Conservation (phyloP, 2,329 filamentous ascomycete genomes). For the Emergomyces africanus region DNA sequence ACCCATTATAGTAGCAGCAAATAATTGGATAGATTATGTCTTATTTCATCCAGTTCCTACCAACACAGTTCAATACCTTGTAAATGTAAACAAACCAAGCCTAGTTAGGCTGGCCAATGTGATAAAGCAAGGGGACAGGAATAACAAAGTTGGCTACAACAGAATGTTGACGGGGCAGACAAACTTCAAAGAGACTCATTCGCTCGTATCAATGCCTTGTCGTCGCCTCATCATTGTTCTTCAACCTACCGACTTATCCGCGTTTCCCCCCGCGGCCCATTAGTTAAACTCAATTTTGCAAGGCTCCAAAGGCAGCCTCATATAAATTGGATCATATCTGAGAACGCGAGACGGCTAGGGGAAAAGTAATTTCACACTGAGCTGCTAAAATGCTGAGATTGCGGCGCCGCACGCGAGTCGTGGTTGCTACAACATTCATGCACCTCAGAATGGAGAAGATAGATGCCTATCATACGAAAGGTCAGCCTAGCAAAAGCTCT, state of each 20-base stretch:
- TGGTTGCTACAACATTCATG: not conserved
- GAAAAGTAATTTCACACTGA: not conserved
- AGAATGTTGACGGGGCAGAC: not conserved
- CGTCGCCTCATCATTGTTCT: constrained; percentile 1
- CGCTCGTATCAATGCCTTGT: not conserved
- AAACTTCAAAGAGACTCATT: not conserved
- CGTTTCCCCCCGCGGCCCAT: not conserved
- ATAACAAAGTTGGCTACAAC: not conserved
- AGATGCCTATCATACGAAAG: not conserved
- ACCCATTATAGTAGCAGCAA: not conserved
- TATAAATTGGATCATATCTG: not conserved
- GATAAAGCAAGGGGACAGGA: not conserved
- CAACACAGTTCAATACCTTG: not conserved
- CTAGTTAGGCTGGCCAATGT: not conserved
- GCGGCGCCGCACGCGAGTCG: not conserved
- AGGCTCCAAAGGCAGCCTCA: not conserved
- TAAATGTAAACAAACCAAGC: not conserved
- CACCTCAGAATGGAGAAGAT: not conserved
- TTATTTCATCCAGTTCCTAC: not conserved
- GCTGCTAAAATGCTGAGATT: not conserved
- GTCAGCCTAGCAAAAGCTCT: not conserved
- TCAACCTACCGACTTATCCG: not conserved
- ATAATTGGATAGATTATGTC: not conserved
- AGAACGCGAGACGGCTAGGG: not conserved
- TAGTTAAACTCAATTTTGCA: constrained; percentile 1